Evolutionary conservation across 345 rosid genomes (phyloP).

Genomic region (Citrus trifoliata): DNA sequence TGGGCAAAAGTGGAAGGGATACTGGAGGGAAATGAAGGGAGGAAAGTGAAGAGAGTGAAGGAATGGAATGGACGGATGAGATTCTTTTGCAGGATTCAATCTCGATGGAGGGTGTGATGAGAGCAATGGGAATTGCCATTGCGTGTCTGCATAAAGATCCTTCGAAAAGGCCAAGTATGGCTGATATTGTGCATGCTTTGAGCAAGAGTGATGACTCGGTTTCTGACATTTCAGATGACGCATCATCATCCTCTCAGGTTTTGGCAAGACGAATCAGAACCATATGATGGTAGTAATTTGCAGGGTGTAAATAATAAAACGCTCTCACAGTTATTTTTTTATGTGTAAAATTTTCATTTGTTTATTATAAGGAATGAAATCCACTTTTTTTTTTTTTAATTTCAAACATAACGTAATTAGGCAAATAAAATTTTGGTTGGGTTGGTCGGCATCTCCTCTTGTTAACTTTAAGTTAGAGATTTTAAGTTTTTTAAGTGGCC

Average conservation of each 20-base stretch:
- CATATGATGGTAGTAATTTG: neutral
- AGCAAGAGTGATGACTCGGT: conserved; percentile 45
- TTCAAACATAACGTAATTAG: no score
- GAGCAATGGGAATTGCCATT: conserved; percentile 42
- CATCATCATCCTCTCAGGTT: conserved; percentile 16
- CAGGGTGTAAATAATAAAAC: neutral
- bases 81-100: conserved; percentile 30
- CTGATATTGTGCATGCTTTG: conserved; percentile 61
- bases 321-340: neutral
- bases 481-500: no score
- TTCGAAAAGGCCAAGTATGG: conserved; percentile 55
- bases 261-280: conserved; percentile 36
- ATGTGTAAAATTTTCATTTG: neutral
- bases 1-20: conserved; percentile 37
- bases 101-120: conserved; percentile 46
- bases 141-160: conserved; percentile 56
- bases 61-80: conserved; percentile 41
- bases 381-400: no score
- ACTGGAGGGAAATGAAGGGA: conserved; percentile 40
- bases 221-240: conserved; percentile 45
- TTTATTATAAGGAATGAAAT: neutral
- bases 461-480: no score
- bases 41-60: conserved; percentile 26
- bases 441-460: no score
- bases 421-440: no score